A percentile compares a stretch with the other conserved stretches of the same genome.
phyloP scores from a whole-genome alignment of 148 eudicot genomes.

The Rheum nobile region DNA sequence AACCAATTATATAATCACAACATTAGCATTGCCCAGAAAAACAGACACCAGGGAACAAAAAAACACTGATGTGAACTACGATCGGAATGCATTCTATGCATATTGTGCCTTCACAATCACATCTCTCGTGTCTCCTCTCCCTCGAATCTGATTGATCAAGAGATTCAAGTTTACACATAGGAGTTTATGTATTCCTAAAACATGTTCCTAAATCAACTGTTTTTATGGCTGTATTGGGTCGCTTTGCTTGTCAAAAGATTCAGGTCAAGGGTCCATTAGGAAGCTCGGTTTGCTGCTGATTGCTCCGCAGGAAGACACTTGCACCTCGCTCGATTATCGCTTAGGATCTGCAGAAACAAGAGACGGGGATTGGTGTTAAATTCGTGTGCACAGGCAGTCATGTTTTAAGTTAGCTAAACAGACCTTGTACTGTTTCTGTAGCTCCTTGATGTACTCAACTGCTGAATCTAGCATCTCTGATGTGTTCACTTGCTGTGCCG shows the following conservation, averaged over 20 bases:
- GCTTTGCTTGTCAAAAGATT: not conserved
- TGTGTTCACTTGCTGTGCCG: slow-evolving; percentile 10
- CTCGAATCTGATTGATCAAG: not conserved
- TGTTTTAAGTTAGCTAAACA: not conserved
- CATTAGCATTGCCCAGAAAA: too few species aligned
- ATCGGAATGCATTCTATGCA: too few species aligned
- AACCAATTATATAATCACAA: too few species aligned
- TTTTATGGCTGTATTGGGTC: not conserved
- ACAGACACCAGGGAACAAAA: too few species aligned
- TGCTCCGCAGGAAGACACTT: not conserved
- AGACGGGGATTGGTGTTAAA: too few species aligned
- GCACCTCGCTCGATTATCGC: slow-evolving; percentile 10
- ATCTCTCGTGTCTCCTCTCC: not conserved
- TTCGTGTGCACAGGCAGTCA: not conserved
- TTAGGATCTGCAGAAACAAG: slow-evolving; percentile 1
- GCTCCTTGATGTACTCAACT: slow-evolving; percentile 10
- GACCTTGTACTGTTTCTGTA: slow-evolving; percentile 11
- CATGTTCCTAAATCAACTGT: not conserved
- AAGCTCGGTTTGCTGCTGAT: not conserved
- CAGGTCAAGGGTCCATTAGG: not conserved
- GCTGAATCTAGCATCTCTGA: slow-evolving; percentile 10
- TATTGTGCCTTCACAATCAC: not conserved
- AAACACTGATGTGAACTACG: too few species aligned
- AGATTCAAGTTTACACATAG: not conserved
- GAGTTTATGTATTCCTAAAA: not conserved